Percentiles rank a stretch among this genome's conserved stretches.
Conservation (phyloP, 2,329 filamentous ascomycete species). For the Colletotrichum godetiae region DNA sequence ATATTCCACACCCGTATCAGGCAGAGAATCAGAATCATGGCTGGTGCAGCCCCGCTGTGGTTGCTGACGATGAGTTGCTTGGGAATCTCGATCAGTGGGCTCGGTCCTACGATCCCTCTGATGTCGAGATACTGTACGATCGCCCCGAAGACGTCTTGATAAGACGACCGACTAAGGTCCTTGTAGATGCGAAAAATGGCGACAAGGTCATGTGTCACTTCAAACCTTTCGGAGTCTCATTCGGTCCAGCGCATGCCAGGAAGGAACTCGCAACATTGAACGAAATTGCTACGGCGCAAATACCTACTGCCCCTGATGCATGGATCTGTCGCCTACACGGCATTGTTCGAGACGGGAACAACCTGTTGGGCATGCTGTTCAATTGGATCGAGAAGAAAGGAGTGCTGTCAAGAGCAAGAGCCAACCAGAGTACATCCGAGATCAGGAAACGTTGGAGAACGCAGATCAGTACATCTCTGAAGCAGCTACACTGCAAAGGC, state of each 20-base stretch:
- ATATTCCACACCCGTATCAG: slow-evolving; percentile 30
- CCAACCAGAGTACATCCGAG: slow-evolving; percentile 8
- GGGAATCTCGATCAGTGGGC: slow-evolving; percentile 40
- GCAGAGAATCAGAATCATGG: neutral
- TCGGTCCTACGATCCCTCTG: slow-evolving; percentile 37
- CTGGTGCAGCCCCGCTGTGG: neutral
- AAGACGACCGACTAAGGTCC: slow-evolving; percentile 36
- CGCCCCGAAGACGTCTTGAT: slow-evolving; percentile 39
- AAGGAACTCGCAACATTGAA: slow-evolving; percentile 36
- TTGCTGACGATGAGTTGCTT: slow-evolving; percentile 35
- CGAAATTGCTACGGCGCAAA: slow-evolving; percentile 27
- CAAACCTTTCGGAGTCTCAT: slow-evolving; percentile 24
- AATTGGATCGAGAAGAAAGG: slow-evolving; percentile 3
- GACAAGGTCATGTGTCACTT: slow-evolving; percentile 38
- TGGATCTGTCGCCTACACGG: slow-evolving; percentile 37
- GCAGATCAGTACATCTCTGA: slow-evolving; percentile 36
- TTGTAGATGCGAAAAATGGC: slow-evolving; percentile 25
- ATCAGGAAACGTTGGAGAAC: slow-evolving; percentile 35
- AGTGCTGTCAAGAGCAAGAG: slow-evolving; percentile 9
- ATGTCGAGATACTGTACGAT: slow-evolving; percentile 36
- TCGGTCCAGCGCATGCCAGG: slow-evolving; percentile 24
- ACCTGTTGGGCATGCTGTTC: slow-evolving; percentile 8
- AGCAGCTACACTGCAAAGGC: slow-evolving; percentile 36
- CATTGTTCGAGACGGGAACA: slow-evolving; percentile 27
- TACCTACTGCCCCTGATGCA: slow-evolving; percentile 28